phyloP scores from a whole-genome alignment of 2,329 filamentous ascomycete species.

The Xylariomycetidae sp. region DNA sequence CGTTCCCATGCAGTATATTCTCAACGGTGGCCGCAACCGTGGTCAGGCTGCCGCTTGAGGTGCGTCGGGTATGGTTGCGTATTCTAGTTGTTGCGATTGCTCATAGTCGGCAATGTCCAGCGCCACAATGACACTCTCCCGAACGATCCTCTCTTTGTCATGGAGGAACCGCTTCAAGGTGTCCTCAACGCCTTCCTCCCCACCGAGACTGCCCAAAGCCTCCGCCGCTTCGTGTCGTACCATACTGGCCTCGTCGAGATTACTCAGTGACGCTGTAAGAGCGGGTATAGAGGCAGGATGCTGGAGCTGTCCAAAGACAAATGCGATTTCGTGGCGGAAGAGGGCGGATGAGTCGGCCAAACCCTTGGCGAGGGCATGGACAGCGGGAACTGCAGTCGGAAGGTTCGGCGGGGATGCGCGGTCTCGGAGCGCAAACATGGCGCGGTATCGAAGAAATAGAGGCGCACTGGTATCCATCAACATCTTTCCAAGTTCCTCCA shows the following conservation, averaged over 20 bases:
- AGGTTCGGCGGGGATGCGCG: constrained; percentile 89
- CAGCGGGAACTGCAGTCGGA: constrained; percentile 80
- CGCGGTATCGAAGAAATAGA: constrained; percentile 88
- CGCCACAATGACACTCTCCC: constrained; percentile 90
- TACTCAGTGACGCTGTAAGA: constrained; percentile 69
- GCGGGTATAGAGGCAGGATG: constrained; percentile 96
- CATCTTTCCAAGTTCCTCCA: constrained; percentile 67
- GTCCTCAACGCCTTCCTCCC: constrained; percentile 88
- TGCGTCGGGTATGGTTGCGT: constrained; percentile 77
- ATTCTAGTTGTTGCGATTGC: constrained; percentile 80
- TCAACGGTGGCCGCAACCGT: constrained; percentile 3
- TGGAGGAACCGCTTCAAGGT: constrained; percentile 76
- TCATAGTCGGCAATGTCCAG: constrained; percentile 98
- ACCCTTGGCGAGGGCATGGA: constrained; percentile 79
- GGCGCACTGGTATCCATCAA: constrained; percentile 74
- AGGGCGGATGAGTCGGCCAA: constrained; percentile 82
- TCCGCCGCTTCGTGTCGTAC: constrained; percentile 96
- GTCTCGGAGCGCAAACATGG: constrained; percentile 96
- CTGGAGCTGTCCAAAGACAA: constrained; percentile 93
- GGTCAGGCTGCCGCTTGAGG: constrained; percentile 31
- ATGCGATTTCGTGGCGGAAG: constrained; percentile 96
- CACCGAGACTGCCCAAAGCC: constrained; percentile 86
- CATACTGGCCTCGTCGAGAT: constrained; percentile 85
- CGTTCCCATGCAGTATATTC: constrained; percentile 11
- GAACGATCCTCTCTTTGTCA: constrained; percentile 87